phyloP scores from a whole-genome alignment of 306 rosid species.

The Ceratonia siliqua region DNA sequence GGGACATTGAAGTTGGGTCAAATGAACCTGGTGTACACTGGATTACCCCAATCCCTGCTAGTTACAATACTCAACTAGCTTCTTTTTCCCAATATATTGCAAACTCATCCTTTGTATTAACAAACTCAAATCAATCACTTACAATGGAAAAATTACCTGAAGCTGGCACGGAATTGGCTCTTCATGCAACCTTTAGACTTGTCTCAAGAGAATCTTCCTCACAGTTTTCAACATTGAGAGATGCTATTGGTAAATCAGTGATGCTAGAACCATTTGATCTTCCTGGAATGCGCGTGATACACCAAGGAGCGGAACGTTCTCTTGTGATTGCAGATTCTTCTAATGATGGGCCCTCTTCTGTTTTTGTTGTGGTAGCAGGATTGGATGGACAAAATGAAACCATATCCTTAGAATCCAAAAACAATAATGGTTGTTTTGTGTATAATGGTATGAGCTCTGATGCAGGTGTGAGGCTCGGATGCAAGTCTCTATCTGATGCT shows the following conservation, averaged over 20 bases:
- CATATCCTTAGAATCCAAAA: slow-evolving; percentile 59
- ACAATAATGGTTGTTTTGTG: slow-evolving; percentile 63
- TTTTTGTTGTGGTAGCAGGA: slow-evolving; percentile 58
- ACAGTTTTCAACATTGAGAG: slow-evolving; percentile 17
- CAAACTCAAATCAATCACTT: slow-evolving; percentile 57
- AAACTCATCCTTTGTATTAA: slow-evolving; percentile 48
- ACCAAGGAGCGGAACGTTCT: slow-evolving; percentile 47
- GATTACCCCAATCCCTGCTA: slow-evolving; percentile 70
- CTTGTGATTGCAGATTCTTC: slow-evolving; percentile 51
- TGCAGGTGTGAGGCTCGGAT: slow-evolving; percentile 54
- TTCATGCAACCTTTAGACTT: slow-evolving; percentile 76
- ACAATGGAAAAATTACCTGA: slow-evolving; percentile 49
- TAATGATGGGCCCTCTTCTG: slow-evolving; percentile 25
- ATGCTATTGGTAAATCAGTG: slow-evolving; percentile 44
- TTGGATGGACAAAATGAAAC: slow-evolving; percentile 62
- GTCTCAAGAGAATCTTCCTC: slow-evolving; percentile 37
- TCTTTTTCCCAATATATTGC: slow-evolving; percentile 50
- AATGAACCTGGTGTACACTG: slow-evolving; percentile 44
- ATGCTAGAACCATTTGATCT: slow-evolving; percentile 67
- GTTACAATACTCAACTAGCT: slow-evolving; percentile 51
- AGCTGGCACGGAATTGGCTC: slow-evolving; percentile 53
- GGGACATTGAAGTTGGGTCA: slow-evolving; percentile 46
- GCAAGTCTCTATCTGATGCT: slow-evolving; percentile 41
- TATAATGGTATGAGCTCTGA: slow-evolving; percentile 32
- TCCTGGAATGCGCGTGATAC: slow-evolving; percentile 69